Evolutionary conservation across 257 asterid genomes (phyloP).

Genomic region (Cynanchum wilfordii): DNA sequence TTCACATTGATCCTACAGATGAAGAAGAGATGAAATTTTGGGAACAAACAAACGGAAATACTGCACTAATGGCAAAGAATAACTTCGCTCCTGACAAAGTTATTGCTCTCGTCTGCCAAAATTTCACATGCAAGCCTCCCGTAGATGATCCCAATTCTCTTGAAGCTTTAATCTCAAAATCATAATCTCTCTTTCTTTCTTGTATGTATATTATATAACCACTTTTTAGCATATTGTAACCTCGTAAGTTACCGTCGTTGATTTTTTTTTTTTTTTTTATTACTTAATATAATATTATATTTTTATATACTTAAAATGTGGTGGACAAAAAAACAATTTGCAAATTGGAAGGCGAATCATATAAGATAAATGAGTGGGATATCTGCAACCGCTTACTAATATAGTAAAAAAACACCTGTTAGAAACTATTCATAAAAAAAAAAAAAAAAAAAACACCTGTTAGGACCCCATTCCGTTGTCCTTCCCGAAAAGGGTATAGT

Average conservation of each 20-base stretch:
- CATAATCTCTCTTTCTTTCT: background rate
- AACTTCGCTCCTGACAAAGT: conserved; percentile 36
- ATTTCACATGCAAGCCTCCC: conserved; percentile 77
- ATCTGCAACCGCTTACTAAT: no score
- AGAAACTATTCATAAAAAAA: no score
- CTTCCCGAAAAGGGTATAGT: background rate
- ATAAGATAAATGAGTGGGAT: background rate
- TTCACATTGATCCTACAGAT: conserved; percentile 66
- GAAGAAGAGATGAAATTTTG: conserved; percentile 64
- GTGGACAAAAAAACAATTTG: background rate
- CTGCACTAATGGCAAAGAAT: conserved; percentile 65
- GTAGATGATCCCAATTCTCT: conserved; percentile 47
- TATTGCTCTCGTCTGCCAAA: conserved; percentile 75
- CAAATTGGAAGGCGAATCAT: background rate
- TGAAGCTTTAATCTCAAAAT: conserved; percentile 36
- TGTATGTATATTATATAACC: no score
- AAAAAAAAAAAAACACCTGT: no score
- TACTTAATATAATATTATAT: no score
- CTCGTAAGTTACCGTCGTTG: no score
- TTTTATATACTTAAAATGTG: no score
- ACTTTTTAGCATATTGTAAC: no score
- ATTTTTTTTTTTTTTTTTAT: no score
- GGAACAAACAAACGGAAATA: conserved; percentile 53
- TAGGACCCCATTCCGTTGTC: background rate
- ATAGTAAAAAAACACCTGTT: no score